Percentiles rank a stretch among this genome's conserved stretches.
These are phyloP conservation scores for Mycena olivaceomarginata DNA, from an alignment of 768 basidiomycete species.

Conservation along the genomic window DNA sequence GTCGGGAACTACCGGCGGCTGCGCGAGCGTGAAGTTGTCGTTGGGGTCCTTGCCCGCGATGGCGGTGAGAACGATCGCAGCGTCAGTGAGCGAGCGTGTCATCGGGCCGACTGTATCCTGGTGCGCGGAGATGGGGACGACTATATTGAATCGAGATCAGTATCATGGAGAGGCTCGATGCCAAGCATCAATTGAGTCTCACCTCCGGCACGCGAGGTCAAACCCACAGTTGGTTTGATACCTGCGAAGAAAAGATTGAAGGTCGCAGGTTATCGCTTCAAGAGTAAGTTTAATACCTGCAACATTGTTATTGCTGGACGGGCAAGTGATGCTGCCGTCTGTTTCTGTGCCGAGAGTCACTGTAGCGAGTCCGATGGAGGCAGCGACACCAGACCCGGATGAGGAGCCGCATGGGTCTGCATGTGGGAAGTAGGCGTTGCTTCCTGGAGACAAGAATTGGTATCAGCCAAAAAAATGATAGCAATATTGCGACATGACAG, in stretches of 20 bases:
- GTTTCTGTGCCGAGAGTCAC: constrained; percentile 71
- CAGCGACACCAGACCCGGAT: constrained; percentile 73
- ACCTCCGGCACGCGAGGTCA: constrained; percentile 78
- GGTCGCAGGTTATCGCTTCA: too few species aligned
- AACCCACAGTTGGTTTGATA: constrained; percentile 76
- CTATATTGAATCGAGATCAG: constrained; percentile 49
- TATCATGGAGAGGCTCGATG: neutral
- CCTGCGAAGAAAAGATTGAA: constrained; percentile 39
- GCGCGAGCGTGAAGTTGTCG: constrained; percentile 72
- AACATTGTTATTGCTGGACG: constrained; percentile 70
- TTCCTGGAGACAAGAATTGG: constrained; percentile 39
- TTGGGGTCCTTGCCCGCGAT: constrained; percentile 75
- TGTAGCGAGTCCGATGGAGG: constrained; percentile 71
- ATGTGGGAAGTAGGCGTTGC: constrained; percentile 69
- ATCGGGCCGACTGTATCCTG: constrained; percentile 79
- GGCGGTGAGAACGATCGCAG: constrained; percentile 72
- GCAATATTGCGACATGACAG: neutral
- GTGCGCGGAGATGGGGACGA: constrained; percentile 73
- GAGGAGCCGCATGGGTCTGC: constrained; percentile 76
- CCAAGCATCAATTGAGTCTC: constrained; percentile 15
- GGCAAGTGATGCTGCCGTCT: constrained; percentile 74
- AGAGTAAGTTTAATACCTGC: constrained; percentile 51
- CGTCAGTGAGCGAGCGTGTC: constrained; percentile 71
- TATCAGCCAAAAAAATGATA: neutral
- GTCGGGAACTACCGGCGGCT: constrained; percentile 72